These are phyloP conservation scores for Penicillium sp. DNA, from an alignment of 2,329 filamentous ascomycete genomes.

Conservation along the genomic window DNA sequence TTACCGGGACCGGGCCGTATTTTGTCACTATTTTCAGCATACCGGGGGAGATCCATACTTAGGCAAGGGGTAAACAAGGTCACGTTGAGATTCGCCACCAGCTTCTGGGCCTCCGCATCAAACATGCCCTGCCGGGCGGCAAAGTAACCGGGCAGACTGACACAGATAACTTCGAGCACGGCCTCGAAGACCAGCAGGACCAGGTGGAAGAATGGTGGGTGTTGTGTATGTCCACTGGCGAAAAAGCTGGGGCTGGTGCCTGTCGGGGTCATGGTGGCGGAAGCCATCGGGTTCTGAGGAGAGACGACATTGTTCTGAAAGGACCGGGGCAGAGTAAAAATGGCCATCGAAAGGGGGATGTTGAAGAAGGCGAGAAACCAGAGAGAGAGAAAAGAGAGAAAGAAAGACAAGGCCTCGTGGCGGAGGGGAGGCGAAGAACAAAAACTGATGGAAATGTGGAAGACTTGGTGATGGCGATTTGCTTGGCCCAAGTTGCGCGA, in stretches of 20 bases:
- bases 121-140: conserved; percentile 89
- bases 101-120: conserved; percentile 93
- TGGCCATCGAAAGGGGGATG: conserved; percentile 36
- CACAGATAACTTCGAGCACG: conserved; percentile 91
- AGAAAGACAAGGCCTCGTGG: not conserved
- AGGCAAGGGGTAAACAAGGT: conserved; percentile 96
- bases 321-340: conserved; percentile 53
- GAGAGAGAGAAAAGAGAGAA: conserved; percentile 15
- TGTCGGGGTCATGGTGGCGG: conserved; percentile 23
- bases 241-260: conserved; percentile 4
- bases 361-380: conserved; percentile 20
- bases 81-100: conserved; percentile 93
- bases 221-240: conserved; percentile 36
- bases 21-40: not conserved
- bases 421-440: not conserved
- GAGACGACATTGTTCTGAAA: conserved; percentile 46
- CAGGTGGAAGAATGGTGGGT: conserved; percentile 60
- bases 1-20: not conserved
- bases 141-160: conserved; percentile 91
- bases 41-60: conserved; percentile 59
- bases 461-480: not conserved
- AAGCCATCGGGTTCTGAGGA: conserved; percentile 26
- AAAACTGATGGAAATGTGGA: not conserved
- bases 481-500: not conserved
- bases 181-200: conserved; percentile 89